These are phyloP conservation scores for Sporisorium sorghi DNA, from an alignment of 1,284 basidiomycete genomes.

Conservation along the genomic window DNA sequence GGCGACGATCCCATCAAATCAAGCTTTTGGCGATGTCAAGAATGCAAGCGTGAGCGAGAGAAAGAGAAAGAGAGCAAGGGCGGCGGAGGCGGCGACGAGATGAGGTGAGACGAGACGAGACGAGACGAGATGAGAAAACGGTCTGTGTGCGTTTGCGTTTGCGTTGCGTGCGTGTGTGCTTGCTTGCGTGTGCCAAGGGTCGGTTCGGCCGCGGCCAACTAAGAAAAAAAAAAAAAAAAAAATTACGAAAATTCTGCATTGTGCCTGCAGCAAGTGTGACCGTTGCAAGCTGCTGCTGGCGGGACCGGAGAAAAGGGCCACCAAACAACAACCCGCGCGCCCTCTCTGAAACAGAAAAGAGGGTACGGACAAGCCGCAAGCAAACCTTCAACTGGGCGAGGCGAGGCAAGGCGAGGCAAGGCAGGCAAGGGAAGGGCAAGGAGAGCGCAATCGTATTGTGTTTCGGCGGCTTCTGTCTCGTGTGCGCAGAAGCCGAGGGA, in stretches of 20 bases:
- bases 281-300: not conserved
- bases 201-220: too few species aligned
- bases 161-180: not conserved
- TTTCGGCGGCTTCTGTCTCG: not conserved
- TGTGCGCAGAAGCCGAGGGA: not conserved
- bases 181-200: not conserved
- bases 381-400: not conserved
- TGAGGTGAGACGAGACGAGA: constrained; percentile 3
- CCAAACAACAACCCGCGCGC: too few species aligned
- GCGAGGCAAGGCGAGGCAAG: not conserved
- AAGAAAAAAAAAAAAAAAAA: not conserved
- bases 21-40: constrained; percentile 7
- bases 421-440: not conserved
- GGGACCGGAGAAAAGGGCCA: too few species aligned
- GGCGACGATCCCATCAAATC: constrained; percentile 5
- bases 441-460: not conserved
- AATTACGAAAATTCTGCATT: not conserved
- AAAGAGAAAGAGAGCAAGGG: not conserved
- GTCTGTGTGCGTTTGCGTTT: not conserved
- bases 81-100: not conserved
- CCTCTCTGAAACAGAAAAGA: too few species aligned
- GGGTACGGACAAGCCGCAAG: not conserved
- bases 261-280: constrained; percentile 2
- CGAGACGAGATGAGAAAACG: not conserved
- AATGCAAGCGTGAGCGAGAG: not conserved